These are phyloP conservation scores for Rhododendron mucronatum DNA, from an alignment of 148 eudicot species.

Conservation along the genomic window DNA sequence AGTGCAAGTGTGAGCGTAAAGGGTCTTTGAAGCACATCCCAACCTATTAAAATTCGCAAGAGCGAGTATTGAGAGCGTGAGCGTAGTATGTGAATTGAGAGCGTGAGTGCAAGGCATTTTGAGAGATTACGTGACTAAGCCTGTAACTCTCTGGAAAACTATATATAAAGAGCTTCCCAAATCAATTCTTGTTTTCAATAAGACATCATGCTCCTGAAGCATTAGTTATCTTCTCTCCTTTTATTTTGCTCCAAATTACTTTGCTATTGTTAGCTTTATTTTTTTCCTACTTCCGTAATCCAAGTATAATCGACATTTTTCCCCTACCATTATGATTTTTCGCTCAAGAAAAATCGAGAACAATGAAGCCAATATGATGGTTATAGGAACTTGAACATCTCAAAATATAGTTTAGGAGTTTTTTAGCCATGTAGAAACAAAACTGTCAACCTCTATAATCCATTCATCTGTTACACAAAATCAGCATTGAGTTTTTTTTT, in stretches of 20 bases:
- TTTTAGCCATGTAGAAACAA: background rate
- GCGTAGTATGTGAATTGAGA: no score
- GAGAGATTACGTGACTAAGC: background rate
- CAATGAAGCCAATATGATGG: background rate
- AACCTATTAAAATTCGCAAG: background rate
- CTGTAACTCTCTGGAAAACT: background rate
- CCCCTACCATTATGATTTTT: background rate
- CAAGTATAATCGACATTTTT: background rate
- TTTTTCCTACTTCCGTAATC: background rate
- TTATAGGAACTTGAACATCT: background rate
- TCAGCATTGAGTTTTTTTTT: background rate
- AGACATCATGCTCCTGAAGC: background rate
- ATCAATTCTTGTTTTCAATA: background rate
- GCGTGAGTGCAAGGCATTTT: no score
- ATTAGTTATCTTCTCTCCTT: background rate
- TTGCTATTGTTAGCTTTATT: background rate
- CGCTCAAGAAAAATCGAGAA: background rate
- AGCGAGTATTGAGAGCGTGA: background rate
- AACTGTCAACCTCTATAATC: background rate
- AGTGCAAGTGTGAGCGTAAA: background rate
- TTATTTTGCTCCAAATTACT: background rate
- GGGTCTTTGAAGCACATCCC: background rate
- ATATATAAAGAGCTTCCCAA: constrained; percentile 10
- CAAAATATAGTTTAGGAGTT: background rate
- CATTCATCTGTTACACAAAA: background rate